Evolutionary conservation across 1,139 yeast genomes (phyloP), one percentile per base, ranked within the genome.

Genomic region (Taphrina deformans): DNA sequence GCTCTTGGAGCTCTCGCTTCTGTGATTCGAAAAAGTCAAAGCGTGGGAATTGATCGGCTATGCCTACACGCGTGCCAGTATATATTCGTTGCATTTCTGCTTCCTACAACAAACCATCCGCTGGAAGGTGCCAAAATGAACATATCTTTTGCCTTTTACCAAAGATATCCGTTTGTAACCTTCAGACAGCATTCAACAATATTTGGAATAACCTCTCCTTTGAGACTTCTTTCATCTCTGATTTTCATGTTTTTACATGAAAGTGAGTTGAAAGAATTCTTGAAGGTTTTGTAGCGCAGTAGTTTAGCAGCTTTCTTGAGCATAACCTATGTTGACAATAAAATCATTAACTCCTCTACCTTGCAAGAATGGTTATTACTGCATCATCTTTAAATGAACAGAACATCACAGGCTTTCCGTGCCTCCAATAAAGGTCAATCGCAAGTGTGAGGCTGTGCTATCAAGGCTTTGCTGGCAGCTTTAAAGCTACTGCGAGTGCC

Each of bases 81-180:
- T 44, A 44, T 44, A 44, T 10, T 21, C 48, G 24, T 23, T 9
- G 10, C 26, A 10, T 6, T 7, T 10, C 27, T 44, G 48, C 48
- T 23, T 44, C 27, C 26, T 2, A 21, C 2, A 1, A 6, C 48
- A 27, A 44, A 27, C 53, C 53, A 41, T 27, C 33, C 33, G 51
- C 44, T 27, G 44, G 61, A 55, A 44, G 61, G 60, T 52, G 65
- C 60, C 63, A 59, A 59, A 61, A 52, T 50, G 65, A 61, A 52
- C 65, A 61, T 61, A 61, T 53, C 65, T 53, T 52, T 61, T 61
- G 65, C 65, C 63, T 59, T 59, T 59, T 59, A 59, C 63, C 63
- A 59, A 59, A 59, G 63, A 59, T 59, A 59, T 59, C 63, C 63
- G 63, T 59, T 59, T 59, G 63, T 59, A 59, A 52, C 63, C 56